phyloP scores from a whole-genome alignment of 192 early-diverging fungal genomes.

The Coemansia reversa region DNA sequence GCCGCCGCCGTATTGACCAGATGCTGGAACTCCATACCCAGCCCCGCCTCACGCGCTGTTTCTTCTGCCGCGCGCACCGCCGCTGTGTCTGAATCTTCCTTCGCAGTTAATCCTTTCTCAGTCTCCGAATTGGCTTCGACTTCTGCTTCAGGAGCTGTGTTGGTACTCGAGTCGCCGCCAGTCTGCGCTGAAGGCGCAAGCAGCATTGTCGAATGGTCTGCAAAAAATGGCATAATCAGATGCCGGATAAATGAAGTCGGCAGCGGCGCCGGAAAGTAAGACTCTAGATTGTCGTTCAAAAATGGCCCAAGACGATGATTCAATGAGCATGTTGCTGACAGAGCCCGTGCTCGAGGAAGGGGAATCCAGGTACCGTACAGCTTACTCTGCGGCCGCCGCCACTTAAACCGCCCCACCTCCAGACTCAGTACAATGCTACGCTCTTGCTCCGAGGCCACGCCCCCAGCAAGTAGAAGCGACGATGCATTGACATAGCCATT shows the following conservation, averaged over 20 bases:
- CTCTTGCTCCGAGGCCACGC: constrained; percentile 79
- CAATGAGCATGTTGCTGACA: constrained; percentile 79
- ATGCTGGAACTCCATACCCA: constrained; percentile 45
- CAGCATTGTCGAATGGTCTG: constrained; percentile 25
- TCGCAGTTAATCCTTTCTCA: background rate
- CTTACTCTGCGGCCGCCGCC: constrained; percentile 65
- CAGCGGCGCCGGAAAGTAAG: constrained; percentile 64
- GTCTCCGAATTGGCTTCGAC: background rate
- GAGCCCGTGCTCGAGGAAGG: constrained; percentile 74
- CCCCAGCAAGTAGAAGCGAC: constrained; percentile 80
- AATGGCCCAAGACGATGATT: constrained; percentile 73
- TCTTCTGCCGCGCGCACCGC: constrained; percentile 11
- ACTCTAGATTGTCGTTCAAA: constrained; percentile 71
- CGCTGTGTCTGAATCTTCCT: constrained; percentile 12
- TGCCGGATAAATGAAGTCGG: constrained; percentile 55
- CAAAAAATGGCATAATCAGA: constrained; percentile 53
- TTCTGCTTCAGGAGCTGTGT: constrained; percentile 1
- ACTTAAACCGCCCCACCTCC: constrained; percentile 75
- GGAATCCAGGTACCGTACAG: constrained; percentile 94
- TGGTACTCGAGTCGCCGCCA: background rate
- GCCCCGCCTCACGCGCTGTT: constrained; percentile 20
- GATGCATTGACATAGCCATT: constrained; percentile 87
- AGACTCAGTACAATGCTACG: constrained; percentile 82
- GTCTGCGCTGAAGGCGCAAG: constrained; percentile 7
- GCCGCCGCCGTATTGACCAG: constrained; percentile 34